These are phyloP conservation scores for Meyerozyma smithsonii DNA, from an alignment of 1,139 yeast species.

Conservation along the genomic window DNA sequence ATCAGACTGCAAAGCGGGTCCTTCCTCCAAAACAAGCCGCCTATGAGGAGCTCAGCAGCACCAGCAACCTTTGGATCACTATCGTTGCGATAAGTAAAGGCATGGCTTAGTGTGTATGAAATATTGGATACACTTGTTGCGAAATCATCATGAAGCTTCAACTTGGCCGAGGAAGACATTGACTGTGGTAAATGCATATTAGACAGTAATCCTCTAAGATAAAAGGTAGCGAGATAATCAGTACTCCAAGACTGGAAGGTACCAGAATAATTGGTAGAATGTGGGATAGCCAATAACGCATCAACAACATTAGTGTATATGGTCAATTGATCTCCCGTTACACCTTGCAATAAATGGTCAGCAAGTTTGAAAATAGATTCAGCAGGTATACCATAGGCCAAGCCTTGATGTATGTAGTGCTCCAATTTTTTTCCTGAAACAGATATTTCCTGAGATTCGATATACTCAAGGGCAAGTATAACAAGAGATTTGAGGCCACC, in stretches of 20 bases:
- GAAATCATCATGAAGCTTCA: background rate
- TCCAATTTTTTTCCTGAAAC: background rate
- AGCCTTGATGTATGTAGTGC: background rate
- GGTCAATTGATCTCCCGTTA: background rate
- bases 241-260: conserved; percentile 38
- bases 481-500: background rate
- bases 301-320: conserved; percentile 16
- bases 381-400: background rate
- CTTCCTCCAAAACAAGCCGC: conserved; percentile 28
- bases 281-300: conserved; percentile 13
- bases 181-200: background rate
- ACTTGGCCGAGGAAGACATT: background rate
- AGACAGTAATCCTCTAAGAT: conserved; percentile 14
- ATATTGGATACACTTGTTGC: conserved; percentile 7
- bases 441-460: background rate
- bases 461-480: background rate
- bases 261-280: conserved; percentile 9
- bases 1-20: conserved; percentile 13
- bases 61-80: conserved; percentile 15
- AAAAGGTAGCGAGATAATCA: conserved; percentile 37
- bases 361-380: background rate
- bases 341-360: background rate
- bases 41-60: conserved; percentile 35
- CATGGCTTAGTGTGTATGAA: conserved; percentile 9
- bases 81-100: conserved; percentile 6